phyloP scores from a whole-genome alignment of 2,329 filamentous ascomycete species.

The Endocalyx cinctus region DNA sequence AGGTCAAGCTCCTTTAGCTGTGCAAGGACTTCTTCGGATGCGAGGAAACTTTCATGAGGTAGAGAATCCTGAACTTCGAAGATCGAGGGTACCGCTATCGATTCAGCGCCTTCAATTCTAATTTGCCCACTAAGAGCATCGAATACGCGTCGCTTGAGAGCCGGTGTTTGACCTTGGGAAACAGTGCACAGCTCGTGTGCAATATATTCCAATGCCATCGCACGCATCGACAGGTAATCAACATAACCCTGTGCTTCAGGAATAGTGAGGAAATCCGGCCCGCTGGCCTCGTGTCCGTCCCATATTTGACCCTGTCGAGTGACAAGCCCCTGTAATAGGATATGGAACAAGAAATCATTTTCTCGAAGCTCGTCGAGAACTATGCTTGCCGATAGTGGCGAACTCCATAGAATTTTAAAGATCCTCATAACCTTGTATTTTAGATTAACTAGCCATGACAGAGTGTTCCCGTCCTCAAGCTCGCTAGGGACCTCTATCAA shows the following conservation, averaged over 20 bases:
- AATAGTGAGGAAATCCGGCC: slow-evolving; percentile 64
- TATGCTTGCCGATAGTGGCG: slow-evolving; percentile 69
- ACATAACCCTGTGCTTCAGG: slow-evolving; percentile 65
- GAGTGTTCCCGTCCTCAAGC: slow-evolving; percentile 53
- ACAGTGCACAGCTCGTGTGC: slow-evolving; percentile 79
- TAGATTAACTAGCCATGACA: slow-evolving; percentile 64
- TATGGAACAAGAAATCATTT: slow-evolving; percentile 73
- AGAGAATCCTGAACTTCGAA: slow-evolving; percentile 95
- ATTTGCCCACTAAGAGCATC: slow-evolving; percentile 76
- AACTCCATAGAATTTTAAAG: slow-evolving; percentile 77
- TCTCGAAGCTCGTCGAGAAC: slow-evolving; percentile 75
- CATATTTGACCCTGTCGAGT: slow-evolving; percentile 66
- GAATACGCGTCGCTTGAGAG: slow-evolving; percentile 63
- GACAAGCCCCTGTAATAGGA: slow-evolving; percentile 68
- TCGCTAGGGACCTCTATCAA: slow-evolving; percentile 63
- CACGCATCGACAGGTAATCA: slow-evolving; percentile 73
- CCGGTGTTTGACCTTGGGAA: slow-evolving; percentile 64
- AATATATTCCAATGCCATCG: slow-evolving; percentile 78
- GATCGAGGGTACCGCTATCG: slow-evolving; percentile 66
- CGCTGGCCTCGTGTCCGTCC: slow-evolving; percentile 61
- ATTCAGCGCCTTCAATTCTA: slow-evolving; percentile 59
- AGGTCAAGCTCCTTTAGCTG: slow-evolving; percentile 66
- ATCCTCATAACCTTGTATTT: slow-evolving; percentile 68
- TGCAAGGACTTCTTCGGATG: slow-evolving; percentile 48
- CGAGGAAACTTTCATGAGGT: slow-evolving; percentile 45